Conservation (phyloP, 106 monocot species). For the Triglochin maritima region DNA sequence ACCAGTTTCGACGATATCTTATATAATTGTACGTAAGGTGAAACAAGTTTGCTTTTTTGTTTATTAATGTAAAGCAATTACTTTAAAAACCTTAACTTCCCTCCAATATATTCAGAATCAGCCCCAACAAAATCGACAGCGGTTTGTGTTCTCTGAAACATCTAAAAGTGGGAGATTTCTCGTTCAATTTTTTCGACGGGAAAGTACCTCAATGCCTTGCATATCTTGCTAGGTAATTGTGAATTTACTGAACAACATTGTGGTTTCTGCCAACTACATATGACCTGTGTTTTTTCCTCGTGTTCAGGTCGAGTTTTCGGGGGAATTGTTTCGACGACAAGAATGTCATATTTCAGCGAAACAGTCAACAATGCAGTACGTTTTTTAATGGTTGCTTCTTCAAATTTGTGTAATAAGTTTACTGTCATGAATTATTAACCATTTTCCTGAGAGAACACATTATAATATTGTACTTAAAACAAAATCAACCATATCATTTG, state of each 20-base stretch:
- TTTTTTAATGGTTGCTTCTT: not conserved
- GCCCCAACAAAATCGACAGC: slow-evolving; percentile 7
- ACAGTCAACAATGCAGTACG: slow-evolving; percentile 49
- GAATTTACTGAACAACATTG: not conserved
- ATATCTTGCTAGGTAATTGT: slow-evolving; percentile 43
- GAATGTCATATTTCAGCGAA: slow-evolving; percentile 30
- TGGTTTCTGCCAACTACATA: not conserved
- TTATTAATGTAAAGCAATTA: too few species aligned
- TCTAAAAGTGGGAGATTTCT: slow-evolving; percentile 58
- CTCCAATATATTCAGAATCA: slow-evolving; percentile 16
- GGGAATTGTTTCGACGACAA: slow-evolving; percentile 62
- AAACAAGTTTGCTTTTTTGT: not conserved
- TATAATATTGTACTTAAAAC: not conserved
- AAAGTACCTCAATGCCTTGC: slow-evolving; percentile 58
- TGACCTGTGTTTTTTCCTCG: not conserved
- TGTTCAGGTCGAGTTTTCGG: slow-evolving; percentile 54
- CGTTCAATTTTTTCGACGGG: slow-evolving; percentile 74
- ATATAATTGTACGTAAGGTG: too few species aligned
- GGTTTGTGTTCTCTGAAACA: slow-evolving; percentile 43
- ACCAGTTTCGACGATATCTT: too few species aligned
- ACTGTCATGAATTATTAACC: not conserved
- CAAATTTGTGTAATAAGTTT: not conserved
- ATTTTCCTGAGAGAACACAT: too few species aligned
- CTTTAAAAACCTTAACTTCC: not conserved
- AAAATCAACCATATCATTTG: not conserved